phyloP scores from a whole-genome alignment of 2,329 filamentous ascomycete species.

The Cercospora berteroae region DNA sequence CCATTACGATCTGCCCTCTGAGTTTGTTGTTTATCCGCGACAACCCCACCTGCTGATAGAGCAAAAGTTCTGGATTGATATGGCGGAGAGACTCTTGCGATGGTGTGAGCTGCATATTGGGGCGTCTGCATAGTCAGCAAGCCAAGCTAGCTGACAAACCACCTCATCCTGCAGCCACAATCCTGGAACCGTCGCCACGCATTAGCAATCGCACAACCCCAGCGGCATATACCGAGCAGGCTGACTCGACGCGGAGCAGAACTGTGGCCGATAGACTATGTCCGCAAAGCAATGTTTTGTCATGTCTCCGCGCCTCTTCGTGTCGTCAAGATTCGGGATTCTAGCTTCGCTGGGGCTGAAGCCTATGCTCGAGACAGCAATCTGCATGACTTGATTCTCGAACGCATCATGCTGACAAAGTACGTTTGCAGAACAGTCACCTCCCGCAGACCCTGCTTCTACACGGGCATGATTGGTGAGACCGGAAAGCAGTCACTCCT shows the following conservation, averaged over 20 bases:
- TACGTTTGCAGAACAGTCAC: background rate
- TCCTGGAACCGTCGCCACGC: background rate
- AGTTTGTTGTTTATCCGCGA: constrained; percentile 40
- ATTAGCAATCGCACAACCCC: constrained; percentile 1
- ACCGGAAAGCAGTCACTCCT: background rate
- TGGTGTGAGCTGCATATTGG: constrained; percentile 27
- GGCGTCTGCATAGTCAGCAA: background rate
- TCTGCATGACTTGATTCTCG: background rate
- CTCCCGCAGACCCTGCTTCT: background rate
- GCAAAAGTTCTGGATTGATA: constrained; percentile 28
- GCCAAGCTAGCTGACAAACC: constrained; percentile 6
- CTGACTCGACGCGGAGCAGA: background rate
- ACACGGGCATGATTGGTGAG: background rate
- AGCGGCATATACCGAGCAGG: background rate
- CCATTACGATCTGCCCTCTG: constrained; percentile 32
- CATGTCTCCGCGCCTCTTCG: background rate
- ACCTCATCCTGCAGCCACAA: background rate
- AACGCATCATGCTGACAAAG: background rate
- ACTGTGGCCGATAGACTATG: background rate
- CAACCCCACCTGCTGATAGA: constrained; percentile 37
- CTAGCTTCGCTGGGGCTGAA: background rate
- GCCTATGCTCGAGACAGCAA: background rate
- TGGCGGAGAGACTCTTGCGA: constrained; percentile 15
- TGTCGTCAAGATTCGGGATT: background rate
- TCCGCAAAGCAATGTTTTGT: background rate